Evolutionary conservation across 73 alveolate species (phyloP), one percentile per base, ranked within the genome.

Genomic region (Paramecium pentaurelia): DNA sequence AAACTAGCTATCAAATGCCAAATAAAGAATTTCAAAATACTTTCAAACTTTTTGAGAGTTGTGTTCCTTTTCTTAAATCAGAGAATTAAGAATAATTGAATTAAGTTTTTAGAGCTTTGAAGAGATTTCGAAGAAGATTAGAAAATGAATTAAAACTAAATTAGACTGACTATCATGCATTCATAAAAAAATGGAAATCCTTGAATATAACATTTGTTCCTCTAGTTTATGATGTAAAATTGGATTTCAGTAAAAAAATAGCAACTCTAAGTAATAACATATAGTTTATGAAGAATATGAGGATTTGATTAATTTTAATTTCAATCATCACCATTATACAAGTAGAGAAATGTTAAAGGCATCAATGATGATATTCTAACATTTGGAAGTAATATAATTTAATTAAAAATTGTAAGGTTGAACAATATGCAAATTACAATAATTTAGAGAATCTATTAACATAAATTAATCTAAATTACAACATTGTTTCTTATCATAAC

Each of bases 401-500:
- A 22, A 28, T 68, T 68, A 5, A 14, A 4, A 22, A 22, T 22
- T 25, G 12, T 68, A 32, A 32, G 47, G 40, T 68, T 68, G 51
- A 68, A 2, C 9, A 32, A 68, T 32, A 2, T 27, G 47, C 47
- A 32, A 68, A 68, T 32, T 28, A 68, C 40, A 34, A 25, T 68
- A 32, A 68, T 32, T 68, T 68, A 68, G 47, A 68, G 40, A 68
- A 34, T 32, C 47, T 68, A 1, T 32, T 68, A 28, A 68, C 47
- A 14, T 6, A 68, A 1, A 68, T 68, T 6, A 68, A 68, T 68
- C n/a, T 32, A 68, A 32, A 37, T 25, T 87, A 87, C 32, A 87
- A 87, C 9, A 77, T 87, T 8, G 86, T 87, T 25, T 44, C 93
- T 32, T 87, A 87, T 87, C 93, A 87, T 54, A 87, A 87, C n/a